A percentile compares a stretch with the other conserved stretches of the same genome.
Evolutionary conservation across 768 basidiomycete species (phyloP).

Genomic region (Psilocybe azurescens): DNA sequence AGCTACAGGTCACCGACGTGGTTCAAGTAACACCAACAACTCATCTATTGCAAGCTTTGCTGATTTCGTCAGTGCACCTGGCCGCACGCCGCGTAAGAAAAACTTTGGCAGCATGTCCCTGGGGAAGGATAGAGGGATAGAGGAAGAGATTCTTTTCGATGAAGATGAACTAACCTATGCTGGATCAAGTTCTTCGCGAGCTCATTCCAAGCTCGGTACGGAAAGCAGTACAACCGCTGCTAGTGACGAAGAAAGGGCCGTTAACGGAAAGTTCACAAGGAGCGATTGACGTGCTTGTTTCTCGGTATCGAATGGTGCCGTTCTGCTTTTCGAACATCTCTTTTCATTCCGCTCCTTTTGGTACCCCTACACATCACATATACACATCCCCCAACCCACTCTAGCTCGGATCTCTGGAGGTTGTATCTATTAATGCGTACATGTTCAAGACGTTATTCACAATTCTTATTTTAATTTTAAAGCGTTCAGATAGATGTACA

Average conservation of each 20-base stretch:
- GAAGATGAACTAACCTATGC: constrained; percentile 55
- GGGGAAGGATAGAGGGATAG: constrained; percentile 39
- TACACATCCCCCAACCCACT: constrained; percentile 8
- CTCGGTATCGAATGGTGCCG: background rate
- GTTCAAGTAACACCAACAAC: constrained; percentile 28
- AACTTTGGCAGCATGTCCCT: constrained; percentile 28
- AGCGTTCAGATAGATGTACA: background rate
- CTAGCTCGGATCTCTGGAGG: constrained; percentile 22
- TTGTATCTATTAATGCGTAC: constrained; percentile 26
- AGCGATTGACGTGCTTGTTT: constrained; percentile 4
- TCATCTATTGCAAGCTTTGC: constrained; percentile 58
- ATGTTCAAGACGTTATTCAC: constrained; percentile 18
- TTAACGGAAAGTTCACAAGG: constrained; percentile 18
- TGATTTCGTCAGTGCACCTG: constrained; percentile 68
- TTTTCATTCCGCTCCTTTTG: constrained; percentile 10
- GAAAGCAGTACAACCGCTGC: constrained; percentile 44
- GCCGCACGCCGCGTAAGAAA: constrained; percentile 35
- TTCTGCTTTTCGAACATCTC: background rate
- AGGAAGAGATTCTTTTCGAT: constrained; percentile 67
- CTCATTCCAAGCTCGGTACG: constrained; percentile 49
- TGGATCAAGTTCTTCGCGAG: constrained; percentile 44
- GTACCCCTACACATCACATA: constrained; percentile 3
- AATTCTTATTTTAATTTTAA: constrained; percentile 9
- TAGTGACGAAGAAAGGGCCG: constrained; percentile 44
- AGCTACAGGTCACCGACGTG: constrained; percentile 40